These are phyloP conservation scores for Fusarium haematococcum DNA, from an alignment of 2,329 filamentous ascomycete genomes.

Conservation along the genomic window DNA sequence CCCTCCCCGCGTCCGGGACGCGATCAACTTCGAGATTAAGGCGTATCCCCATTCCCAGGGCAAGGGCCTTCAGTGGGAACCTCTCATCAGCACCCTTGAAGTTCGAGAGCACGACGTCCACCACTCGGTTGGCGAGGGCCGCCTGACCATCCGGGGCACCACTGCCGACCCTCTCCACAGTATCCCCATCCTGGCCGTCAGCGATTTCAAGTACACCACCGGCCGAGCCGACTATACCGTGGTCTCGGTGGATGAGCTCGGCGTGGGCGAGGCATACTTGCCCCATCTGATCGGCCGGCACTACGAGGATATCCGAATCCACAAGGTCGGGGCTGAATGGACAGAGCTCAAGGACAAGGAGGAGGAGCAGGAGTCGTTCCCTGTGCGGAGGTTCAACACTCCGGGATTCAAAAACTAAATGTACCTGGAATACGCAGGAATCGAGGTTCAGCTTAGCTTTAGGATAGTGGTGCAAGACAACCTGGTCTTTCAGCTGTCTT, in stretches of 20 bases:
- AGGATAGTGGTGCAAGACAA: background rate
- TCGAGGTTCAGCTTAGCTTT: background rate
- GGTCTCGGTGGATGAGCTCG: background rate
- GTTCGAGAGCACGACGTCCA: background rate
- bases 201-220: conserved; percentile 1
- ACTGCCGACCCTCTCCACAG: conserved; percentile 2
- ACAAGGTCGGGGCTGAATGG: background rate
- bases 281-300: background rate
- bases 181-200: background rate
- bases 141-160: background rate
- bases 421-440: background rate
- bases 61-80: conserved; percentile 6
- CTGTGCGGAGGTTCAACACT: background rate
- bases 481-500: background rate
- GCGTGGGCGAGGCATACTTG: background rate
- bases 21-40: conserved; percentile 7
- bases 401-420: background rate
- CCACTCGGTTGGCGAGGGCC: background rate
- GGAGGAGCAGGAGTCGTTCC: background rate
- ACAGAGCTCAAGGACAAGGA: background rate
- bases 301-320: background rate
- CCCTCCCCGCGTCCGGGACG: background rate
- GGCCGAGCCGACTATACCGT: conserved; percentile 4
- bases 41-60: background rate
- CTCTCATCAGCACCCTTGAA: background rate